These are phyloP conservation scores for Jacaranda copaia DNA, from an alignment of 257 asterid genomes.

Conservation along the genomic window DNA sequence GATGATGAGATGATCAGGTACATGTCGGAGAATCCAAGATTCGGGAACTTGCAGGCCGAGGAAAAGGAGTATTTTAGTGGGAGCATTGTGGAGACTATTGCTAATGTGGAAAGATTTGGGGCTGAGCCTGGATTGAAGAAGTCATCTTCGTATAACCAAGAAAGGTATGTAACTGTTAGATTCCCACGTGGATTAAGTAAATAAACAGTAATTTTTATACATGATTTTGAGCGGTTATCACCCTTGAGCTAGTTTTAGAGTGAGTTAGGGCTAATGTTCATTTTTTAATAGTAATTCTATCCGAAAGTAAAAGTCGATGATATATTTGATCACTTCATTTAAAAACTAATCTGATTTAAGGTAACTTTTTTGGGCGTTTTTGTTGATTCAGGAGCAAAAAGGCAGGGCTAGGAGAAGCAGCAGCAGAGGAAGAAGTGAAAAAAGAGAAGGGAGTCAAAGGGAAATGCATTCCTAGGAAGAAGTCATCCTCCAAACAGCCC, in stretches of 20 bases:
- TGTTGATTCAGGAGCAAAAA: constrained; percentile 49
- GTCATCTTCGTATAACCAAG: constrained; percentile 69
- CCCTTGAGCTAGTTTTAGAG: too few relatives aligned
- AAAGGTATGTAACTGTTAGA: constrained; percentile 50
- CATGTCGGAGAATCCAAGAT: constrained; percentile 80
- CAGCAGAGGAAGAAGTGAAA: constrained; percentile 44
- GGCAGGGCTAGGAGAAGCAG: constrained; percentile 51
- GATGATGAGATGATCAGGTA: constrained; percentile 60
- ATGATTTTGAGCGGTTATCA: too few relatives aligned
- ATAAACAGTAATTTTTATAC: too few relatives aligned
- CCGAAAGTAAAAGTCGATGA: too few relatives aligned
- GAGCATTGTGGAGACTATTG: constrained; percentile 67
- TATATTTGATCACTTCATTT: too few relatives aligned
- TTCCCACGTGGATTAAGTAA: too few relatives aligned
- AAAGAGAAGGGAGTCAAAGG: constrained; percentile 57
- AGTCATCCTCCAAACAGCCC: constrained; percentile 53
- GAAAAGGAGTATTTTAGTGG: constrained; percentile 80
- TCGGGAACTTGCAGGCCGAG: constrained; percentile 58
- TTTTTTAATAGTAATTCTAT: too few relatives aligned
- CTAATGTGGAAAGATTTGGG: constrained; percentile 40
- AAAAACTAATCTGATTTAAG: too few relatives aligned
- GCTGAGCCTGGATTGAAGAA: constrained; percentile 53
- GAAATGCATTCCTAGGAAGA: constrained; percentile 83
- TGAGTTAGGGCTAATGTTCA: too few relatives aligned
- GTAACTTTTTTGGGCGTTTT: neutral